phyloP scores from a whole-genome alignment of 2,329 filamentous ascomycete species.

The Phyllosticta citriasiana region DNA sequence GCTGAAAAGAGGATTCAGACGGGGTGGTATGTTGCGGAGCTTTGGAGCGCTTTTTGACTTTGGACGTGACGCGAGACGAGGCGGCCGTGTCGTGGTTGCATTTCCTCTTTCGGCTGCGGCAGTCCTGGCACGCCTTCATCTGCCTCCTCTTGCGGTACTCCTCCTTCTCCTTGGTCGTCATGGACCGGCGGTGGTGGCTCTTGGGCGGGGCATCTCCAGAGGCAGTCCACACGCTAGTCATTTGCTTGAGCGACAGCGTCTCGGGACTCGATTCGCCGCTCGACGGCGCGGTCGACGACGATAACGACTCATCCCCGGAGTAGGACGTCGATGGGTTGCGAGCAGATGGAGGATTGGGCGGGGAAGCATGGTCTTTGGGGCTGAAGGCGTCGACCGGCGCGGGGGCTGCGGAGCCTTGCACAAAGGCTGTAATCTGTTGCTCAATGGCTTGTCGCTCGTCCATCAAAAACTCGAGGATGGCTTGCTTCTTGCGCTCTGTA shows the following conservation, averaged over 20 bases:
- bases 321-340: constrained; percentile 1
- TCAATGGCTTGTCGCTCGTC: constrained; percentile 10
- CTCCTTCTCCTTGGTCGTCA: constrained; percentile 12
- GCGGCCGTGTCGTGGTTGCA: constrained; percentile 8
- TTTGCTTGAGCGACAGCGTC: constrained; percentile 9
- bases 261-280: constrained; percentile 8
- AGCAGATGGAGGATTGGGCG: background rate
- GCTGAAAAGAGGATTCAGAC: constrained; percentile 5
- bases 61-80: constrained; percentile 7
- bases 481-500: constrained; percentile 11
- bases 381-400: background rate
- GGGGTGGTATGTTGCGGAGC: constrained; percentile 1
- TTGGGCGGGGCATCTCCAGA: constrained; percentile 4
- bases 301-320: background rate
- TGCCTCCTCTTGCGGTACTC: constrained; percentile 10
- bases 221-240: constrained; percentile 10
- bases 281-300: background rate
- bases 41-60: constrained; percentile 6
- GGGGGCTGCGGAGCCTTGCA: background rate
- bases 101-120: constrained; percentile 8
- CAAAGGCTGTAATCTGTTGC: constrained; percentile 9
- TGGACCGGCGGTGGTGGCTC: constrained; percentile 10
- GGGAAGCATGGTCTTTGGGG: background rate
- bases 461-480: constrained; percentile 11
- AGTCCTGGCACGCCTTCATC: constrained; percentile 11